These are phyloP conservation scores for Diplogelasinospora grovesii DNA, from an alignment of 495 filamentous ascomycete species.

Conservation along the genomic window DNA sequence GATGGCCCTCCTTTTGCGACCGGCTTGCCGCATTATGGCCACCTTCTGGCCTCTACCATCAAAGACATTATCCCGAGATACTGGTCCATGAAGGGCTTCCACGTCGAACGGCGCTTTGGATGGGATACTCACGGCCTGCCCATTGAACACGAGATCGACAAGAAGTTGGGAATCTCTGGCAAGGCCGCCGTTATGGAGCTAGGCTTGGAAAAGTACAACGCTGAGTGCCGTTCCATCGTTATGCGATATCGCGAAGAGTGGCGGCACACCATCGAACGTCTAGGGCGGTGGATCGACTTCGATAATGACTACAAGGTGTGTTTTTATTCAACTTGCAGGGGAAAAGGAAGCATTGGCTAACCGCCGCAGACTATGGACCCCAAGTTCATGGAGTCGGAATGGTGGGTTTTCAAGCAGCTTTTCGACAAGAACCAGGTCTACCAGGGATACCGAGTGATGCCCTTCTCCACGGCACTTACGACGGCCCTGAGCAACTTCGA, in stretches of 20 bases:
- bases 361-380: constrained; percentile 73
- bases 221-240: constrained; percentile 86
- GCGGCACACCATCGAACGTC: constrained; percentile 78
- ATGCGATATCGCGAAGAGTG: constrained; percentile 90
- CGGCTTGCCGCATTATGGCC: constrained; percentile 89
- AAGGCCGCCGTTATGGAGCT: constrained; percentile 81
- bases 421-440: constrained; percentile 87
- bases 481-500: constrained; percentile 93
- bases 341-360: constrained; percentile 1
- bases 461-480: constrained; percentile 84
- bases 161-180: constrained; percentile 86
- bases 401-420: constrained; percentile 95
- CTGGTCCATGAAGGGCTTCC: constrained; percentile 95
- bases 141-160: constrained; percentile 97
- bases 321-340: not conserved
- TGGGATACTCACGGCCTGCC: constrained; percentile 95
- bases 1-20: constrained; percentile 57
- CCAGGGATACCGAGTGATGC: constrained; percentile 85
- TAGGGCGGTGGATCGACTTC: constrained; percentile 98
- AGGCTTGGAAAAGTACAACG: constrained; percentile 88
- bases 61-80: constrained; percentile 96
- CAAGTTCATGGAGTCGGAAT: constrained; percentile 91
- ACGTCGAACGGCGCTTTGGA: constrained; percentile 66
- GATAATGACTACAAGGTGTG: constrained; percentile 93
- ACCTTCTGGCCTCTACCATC: constrained; percentile 91